Percentiles rank a stretch among this genome's conserved stretches.
Conservation (phyloP, 768 basidiomycete genomes). For the Suillus sp. region DNA sequence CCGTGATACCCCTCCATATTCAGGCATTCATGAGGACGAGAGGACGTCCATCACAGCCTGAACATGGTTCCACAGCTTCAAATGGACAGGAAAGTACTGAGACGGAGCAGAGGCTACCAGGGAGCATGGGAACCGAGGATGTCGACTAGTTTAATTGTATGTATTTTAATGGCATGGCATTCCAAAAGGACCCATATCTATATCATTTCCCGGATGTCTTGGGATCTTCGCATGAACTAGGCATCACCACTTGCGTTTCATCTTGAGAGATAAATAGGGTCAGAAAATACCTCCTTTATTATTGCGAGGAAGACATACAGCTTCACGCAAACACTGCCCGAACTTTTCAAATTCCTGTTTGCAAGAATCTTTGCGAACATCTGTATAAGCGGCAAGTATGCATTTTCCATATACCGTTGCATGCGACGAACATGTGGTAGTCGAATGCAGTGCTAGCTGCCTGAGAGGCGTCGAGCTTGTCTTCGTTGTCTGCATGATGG, state of each 20-base stretch:
- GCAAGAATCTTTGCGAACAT: slow-evolving; percentile 84
- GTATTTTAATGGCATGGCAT: slow-evolving; percentile 22
- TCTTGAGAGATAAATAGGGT: slow-evolving; percentile 33
- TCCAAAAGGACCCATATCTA: slow-evolving; percentile 15
- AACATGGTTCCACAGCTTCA: slow-evolving; percentile 23
- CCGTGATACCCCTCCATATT: slow-evolving; percentile 45
- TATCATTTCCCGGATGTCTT: slow-evolving; percentile 26
- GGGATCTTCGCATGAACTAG: slow-evolving; percentile 1
- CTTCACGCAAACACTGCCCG: slow-evolving; percentile 75
- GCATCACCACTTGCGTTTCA: slow-evolving; percentile 58
- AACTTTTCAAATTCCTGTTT: slow-evolving; percentile 83
- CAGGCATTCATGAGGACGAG: slow-evolving; percentile 55
- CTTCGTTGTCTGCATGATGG: slow-evolving; percentile 26
- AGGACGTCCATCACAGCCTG: slow-evolving; percentile 36
- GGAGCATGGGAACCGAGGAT: slow-evolving; percentile 30
- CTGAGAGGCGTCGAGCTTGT: slow-evolving; percentile 49
- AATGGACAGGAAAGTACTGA: slow-evolving; percentile 36
- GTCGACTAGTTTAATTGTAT: slow-evolving; percentile 19
- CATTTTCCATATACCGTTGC: slow-evolving; percentile 88
- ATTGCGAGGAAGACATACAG: slow-evolving; percentile 53
- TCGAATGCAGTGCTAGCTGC: slow-evolving; percentile 70
- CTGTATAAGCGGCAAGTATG: slow-evolving; percentile 78
- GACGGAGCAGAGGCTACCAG: slow-evolving; percentile 32
- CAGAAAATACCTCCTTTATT: neutral
- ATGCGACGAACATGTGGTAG: slow-evolving; percentile 68